phyloP scores from a whole-genome alignment of 2,329 filamentous ascomycete genomes.

The Fusarium nanum region DNA sequence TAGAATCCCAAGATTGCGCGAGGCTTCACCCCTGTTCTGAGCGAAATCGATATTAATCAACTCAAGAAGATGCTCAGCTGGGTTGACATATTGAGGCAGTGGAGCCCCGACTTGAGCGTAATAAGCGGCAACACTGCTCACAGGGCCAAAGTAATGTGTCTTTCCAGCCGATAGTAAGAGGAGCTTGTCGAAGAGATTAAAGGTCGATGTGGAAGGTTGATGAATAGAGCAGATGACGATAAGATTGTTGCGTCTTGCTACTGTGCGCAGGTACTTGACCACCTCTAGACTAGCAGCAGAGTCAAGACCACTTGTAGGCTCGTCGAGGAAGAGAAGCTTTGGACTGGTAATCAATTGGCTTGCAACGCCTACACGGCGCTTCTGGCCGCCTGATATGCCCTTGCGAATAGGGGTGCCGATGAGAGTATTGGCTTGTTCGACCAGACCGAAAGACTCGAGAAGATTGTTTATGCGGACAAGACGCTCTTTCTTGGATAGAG shows the following conservation, averaged over 20 bases:
- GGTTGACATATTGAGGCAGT: conserved; percentile 78
- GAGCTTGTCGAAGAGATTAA: conserved; percentile 83
- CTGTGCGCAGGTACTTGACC: conserved; percentile 74
- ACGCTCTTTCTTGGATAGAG: conserved; percentile 64
- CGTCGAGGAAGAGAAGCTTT: conserved; percentile 84
- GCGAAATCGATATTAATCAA: conserved; percentile 82
- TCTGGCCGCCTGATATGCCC: conserved; percentile 87
- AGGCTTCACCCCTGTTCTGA: conserved; percentile 57
- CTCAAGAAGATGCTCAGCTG: conserved; percentile 83
- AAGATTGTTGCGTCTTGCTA: conserved; percentile 75
- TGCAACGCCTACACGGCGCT: conserved; percentile 81
- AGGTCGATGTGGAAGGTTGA: conserved; percentile 84
- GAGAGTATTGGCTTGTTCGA: conserved; percentile 74
- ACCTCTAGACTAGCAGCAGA: conserved; percentile 82
- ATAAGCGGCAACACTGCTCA: conserved; percentile 68
- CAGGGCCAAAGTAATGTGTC: conserved; percentile 78
- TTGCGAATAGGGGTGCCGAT: conserved; percentile 86
- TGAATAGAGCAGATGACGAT: conserved; percentile 87
- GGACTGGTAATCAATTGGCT: conserved; percentile 85
- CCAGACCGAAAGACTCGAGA: conserved; percentile 78
- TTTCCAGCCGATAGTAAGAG: conserved; percentile 77
- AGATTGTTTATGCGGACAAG: conserved; percentile 72
- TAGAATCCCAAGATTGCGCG: conserved; percentile 50
- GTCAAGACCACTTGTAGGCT: conserved; percentile 86
- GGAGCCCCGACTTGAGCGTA: conserved; percentile 70